phyloP scores from a whole-genome alignment of 371 early-diverging fungal species.

The Entomophthora muscae region DNA sequence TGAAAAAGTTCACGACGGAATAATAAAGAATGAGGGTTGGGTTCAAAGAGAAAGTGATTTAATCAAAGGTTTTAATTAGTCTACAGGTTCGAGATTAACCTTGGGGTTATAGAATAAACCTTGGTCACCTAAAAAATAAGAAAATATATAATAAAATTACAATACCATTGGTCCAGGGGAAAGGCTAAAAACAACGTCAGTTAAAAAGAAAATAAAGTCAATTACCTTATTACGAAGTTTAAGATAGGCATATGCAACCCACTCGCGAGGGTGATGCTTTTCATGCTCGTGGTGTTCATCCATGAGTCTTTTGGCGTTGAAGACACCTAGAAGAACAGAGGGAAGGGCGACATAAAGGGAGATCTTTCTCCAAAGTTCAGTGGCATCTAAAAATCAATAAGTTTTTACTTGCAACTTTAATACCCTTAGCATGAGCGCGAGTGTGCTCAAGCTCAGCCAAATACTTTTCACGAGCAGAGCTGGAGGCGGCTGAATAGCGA shows the following conservation, averaged over 20 bases:
- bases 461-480: no score
- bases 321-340: conserved; percentile 14
- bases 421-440: neutral
- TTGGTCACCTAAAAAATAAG: conserved; percentile 14
- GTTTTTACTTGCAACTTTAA: neutral
- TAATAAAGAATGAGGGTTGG: no score
- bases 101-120: conserved; percentile 20
- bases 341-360: conserved; percentile 19
- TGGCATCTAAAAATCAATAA: conserved; percentile 17
- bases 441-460: neutral
- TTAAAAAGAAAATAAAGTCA: conserved; percentile 13
- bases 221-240: conserved; percentile 11
- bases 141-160: neutral
- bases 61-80: no score
- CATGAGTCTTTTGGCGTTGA: conserved; percentile 20
- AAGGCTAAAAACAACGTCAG: neutral
- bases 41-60: no score
- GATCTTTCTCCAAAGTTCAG: conserved; percentile 21
- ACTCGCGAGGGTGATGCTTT: conserved; percentile 19
- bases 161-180: conserved; percentile 6
- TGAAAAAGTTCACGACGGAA: no score
- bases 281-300: conserved; percentile 18
- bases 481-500: neutral
- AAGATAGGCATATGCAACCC: conserved; percentile 18
- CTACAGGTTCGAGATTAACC: conserved; percentile 11